These are phyloP conservation scores for Hypoxylon trugodes DNA, from an alignment of 495 filamentous ascomycete genomes.

Conservation along the genomic window DNA sequence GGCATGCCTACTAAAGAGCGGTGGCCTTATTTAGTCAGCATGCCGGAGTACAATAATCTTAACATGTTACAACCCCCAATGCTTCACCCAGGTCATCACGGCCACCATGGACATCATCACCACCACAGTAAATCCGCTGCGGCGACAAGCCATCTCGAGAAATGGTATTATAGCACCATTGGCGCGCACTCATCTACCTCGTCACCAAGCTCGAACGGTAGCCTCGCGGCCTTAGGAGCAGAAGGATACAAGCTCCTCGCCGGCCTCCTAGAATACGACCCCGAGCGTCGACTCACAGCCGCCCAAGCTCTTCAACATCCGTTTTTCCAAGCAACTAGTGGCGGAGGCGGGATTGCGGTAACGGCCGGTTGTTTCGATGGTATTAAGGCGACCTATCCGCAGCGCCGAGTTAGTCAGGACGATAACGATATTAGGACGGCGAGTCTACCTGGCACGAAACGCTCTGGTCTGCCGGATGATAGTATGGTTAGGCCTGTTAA, in stretches of 20 bases:
- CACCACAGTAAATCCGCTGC: conserved; percentile 55
- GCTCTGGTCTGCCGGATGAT: conserved; percentile 88
- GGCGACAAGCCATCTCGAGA: conserved; percentile 57
- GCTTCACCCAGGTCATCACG: conserved; percentile 51
- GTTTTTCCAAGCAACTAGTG: conserved; percentile 71
- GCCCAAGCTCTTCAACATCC: conserved; percentile 84
- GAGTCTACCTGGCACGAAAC: conserved; percentile 91
- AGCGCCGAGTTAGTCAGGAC: conserved; percentile 87
- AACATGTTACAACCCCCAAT: conserved; percentile 65
- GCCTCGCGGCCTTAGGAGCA: conserved; percentile 67
- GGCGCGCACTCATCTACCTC: conserved; percentile 57
- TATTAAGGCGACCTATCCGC: conserved; percentile 84
- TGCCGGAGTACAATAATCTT: conserved; percentile 84
- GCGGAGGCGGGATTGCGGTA: conserved; percentile 34
- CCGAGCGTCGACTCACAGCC: conserved; percentile 85
- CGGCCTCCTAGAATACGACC: conserved; percentile 90
- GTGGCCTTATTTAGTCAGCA: conserved; percentile 82
- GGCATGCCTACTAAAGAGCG: conserved; percentile 87
- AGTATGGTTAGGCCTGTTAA: conserved; percentile 71
- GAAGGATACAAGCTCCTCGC: conserved; percentile 84
- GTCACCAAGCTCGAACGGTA: conserved; percentile 40
- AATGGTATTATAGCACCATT: conserved; percentile 66
- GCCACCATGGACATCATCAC: conserved; percentile 52
- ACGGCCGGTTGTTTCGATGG: conserved; percentile 90
- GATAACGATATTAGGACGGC: conserved; percentile 90